Evolutionary conservation across 2,329 filamentous ascomycete genomes (phyloP).

Genomic region (Cladosporium cucumerinum): DNA sequence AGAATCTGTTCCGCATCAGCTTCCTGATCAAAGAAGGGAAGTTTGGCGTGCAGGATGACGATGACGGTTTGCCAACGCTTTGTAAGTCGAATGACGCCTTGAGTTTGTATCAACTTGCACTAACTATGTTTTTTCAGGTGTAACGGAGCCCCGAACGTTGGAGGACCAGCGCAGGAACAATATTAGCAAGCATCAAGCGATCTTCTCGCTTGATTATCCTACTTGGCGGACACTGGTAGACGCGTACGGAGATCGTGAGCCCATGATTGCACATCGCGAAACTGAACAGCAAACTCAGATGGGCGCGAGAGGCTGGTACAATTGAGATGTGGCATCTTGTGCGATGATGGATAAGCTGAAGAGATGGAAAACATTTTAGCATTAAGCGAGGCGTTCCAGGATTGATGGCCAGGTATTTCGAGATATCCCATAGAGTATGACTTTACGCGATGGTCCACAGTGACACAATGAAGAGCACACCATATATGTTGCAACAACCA

Average conservation of each 20-base stretch:
- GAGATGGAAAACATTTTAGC: neutral
- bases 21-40: constrained; percentile 88
- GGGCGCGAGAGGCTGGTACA: constrained; percentile 64
- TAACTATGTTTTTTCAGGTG: constrained; percentile 37
- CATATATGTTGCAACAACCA: neutral
- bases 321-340: constrained; percentile 34
- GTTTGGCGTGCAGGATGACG: constrained; percentile 70
- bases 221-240: constrained; percentile 77
- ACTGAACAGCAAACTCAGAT: constrained; percentile 56
- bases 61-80: constrained; percentile 71
- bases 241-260: constrained; percentile 70
- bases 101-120: neutral
- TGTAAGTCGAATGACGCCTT: constrained; percentile 54
- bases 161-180: constrained; percentile 59
- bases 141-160: constrained; percentile 45
- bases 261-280: constrained; percentile 77
- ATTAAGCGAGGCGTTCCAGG: constrained; percentile 13
- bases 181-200: constrained; percentile 66
- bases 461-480: neutral
- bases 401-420: neutral
- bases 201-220: constrained; percentile 81
- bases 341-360: neutral
- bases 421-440: constrained; percentile 16
- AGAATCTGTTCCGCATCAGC: constrained; percentile 95
- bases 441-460: neutral